A percentile compares a stretch with the other conserved stretches of the same genome.
Evolutionary conservation across 2,329 filamentous ascomycete species (phyloP).

Genomic region (Neonectria hederae): DNA sequence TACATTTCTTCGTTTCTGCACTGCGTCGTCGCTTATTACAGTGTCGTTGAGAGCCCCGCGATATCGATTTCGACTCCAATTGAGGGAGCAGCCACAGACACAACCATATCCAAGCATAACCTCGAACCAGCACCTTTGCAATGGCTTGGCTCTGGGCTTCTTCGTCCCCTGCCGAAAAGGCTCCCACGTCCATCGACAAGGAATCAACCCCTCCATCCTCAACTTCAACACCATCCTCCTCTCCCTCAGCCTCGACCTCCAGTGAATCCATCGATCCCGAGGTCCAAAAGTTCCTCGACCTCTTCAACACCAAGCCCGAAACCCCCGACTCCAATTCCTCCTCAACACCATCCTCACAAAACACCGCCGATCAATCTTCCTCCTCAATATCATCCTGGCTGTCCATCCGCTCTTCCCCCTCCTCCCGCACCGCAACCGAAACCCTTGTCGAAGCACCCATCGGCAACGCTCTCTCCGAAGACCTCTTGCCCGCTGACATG

Average conservation of each 20-base stretch:
- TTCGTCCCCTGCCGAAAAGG: slow-evolving; percentile 45
- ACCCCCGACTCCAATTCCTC: slow-evolving; percentile 42
- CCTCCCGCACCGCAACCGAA: slow-evolving; percentile 32
- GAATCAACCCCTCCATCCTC: slow-evolving; percentile 34
- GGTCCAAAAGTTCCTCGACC: slow-evolving; percentile 63
- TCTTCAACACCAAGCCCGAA: slow-evolving; percentile 49
- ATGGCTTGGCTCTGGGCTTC: slow-evolving; percentile 73
- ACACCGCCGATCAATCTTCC: slow-evolving; percentile 42
- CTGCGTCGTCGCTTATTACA: background rate
- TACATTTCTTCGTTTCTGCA: background rate
- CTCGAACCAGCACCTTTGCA: slow-evolving; percentile 29
- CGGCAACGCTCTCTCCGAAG: slow-evolving; percentile 66
- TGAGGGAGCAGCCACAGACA: background rate
- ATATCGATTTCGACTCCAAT: background rate
- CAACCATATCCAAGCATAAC: slow-evolving; percentile 12
- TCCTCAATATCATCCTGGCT: slow-evolving; percentile 48
- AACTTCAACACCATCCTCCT: slow-evolving; percentile 26
- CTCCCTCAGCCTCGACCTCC: slow-evolving; percentile 30
- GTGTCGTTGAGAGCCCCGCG: background rate
- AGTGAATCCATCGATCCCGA: slow-evolving; percentile 57
- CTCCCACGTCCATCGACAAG: slow-evolving; percentile 37
- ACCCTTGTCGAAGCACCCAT: slow-evolving; percentile 37
- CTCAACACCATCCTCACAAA: slow-evolving; percentile 34
- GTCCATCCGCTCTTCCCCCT: slow-evolving; percentile 45
- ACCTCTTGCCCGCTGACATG: slow-evolving; percentile 82